Base-by-base conservation (phyloP, 2,329 filamentous ascomycete species). In the Monilinia laxa region DNA sequence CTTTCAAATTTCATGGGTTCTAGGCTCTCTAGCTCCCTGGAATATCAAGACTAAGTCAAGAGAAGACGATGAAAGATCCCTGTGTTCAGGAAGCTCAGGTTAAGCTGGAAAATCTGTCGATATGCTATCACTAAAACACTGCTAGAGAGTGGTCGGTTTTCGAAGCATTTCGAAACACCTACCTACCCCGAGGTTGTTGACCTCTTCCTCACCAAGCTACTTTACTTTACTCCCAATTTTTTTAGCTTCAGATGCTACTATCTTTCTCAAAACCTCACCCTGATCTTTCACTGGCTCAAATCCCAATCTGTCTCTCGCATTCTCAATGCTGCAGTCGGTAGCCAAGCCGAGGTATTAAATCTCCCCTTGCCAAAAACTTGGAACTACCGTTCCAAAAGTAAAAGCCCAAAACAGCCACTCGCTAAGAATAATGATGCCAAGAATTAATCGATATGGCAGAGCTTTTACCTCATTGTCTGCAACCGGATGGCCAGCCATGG, bases 301-400 rank as follows among this genome's bases (percentile, higher is more conserved):
- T 14, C 68, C 66, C 54, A 69, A 51, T 23, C 53, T 64, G 20
- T 59, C 49, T 35, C 66, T 68, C 20, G 66, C 66, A 40, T 69
- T 69, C 4, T 25, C 51, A 42, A 69, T 66, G 55, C 63, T 47
- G 63, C 66, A 68, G 11, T 47, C 35, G 47, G 31, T 28, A 10
- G 63, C 63, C 23, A 58, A n/a, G 3, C 6, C 49, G 14, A 69
- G 35, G 62, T 56, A 64, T 25, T 66, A 47, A 47, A 66, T 60
- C 4, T 38, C 25, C n/a, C 11, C 66, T 35, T 47, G 42, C 57
- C 57, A 25, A 42, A n/a, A 16, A 49, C 42, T 35, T 11, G 57
- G 57, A 12, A 20, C 7, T 28, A 16, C 38, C 14, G 42, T 60
- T 18, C 42, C 57, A 31, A 60, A 60, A 10, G 57, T 47, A 20